These are phyloP conservation scores for Plasmopara halstedii DNA, from an alignment of 352 stramenopile species.

Conservation along the genomic window DNA sequence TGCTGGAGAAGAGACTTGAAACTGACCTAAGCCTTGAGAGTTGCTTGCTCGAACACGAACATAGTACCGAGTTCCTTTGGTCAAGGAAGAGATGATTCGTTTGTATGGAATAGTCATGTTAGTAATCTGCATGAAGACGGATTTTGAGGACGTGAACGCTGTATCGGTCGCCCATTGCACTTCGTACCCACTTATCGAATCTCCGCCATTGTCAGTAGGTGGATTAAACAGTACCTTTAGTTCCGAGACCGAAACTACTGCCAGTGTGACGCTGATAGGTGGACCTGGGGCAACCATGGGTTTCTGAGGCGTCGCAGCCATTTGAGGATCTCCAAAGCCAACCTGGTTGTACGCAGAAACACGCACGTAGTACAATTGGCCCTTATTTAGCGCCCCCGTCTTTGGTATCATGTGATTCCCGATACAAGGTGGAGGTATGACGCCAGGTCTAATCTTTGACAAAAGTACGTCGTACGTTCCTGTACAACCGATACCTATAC, in stretches of 20 bases:
- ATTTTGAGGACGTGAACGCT: constrained; percentile 56
- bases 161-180: constrained; percentile 86
- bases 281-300: constrained; percentile 72
- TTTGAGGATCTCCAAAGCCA: constrained; percentile 80
- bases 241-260: constrained; percentile 70
- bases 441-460: constrained; percentile 53
- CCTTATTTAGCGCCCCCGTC: constrained; percentile 69
- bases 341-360: constrained; percentile 93
- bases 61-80: constrained; percentile 64
- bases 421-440: constrained; percentile 66
- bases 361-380: constrained; percentile 89
- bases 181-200: constrained; percentile 85
- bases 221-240: constrained; percentile 87
- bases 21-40: constrained; percentile 65
- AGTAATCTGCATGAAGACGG: constrained; percentile 38
- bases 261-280: constrained; percentile 62
- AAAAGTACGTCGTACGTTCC: constrained; percentile 35
- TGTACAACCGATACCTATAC: constrained; percentile 12
- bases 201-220: constrained; percentile 76
- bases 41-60: constrained; percentile 65
- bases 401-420: constrained; percentile 74
- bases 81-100: constrained; percentile 44
- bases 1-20: constrained; percentile 81
- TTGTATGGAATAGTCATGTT: constrained; percentile 48
- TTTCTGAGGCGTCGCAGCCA: constrained; percentile 49